Percentiles rank a stretch among this genome's conserved stretches.
These are phyloP conservation scores for Chlorophyllum brunneum DNA, from an alignment of 768 basidiomycete species.

Conservation along the genomic window DNA sequence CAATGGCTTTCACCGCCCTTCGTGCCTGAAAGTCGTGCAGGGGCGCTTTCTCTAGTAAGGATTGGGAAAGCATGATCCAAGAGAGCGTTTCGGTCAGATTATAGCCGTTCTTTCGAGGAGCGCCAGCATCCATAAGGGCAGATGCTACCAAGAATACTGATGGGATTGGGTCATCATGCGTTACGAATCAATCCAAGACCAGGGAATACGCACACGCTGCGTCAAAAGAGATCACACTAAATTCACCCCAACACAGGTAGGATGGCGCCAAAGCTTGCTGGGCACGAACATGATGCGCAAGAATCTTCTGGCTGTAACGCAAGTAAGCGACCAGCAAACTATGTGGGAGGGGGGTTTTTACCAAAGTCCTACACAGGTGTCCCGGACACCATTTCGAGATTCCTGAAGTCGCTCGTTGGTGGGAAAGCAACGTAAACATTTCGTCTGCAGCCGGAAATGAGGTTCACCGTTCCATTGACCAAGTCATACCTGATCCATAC, in stretches of 20 bases:
- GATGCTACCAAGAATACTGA: background rate
- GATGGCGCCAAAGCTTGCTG: background rate
- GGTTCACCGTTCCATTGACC: background rate
- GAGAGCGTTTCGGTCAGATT: background rate
- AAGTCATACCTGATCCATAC: background rate
- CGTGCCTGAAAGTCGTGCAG: background rate
- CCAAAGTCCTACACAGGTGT: background rate
- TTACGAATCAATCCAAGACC: background rate
- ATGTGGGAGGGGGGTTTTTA: background rate
- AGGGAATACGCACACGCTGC: background rate
- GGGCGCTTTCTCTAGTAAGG: background rate
- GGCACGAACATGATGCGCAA: background rate
- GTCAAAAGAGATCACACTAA: constrained; percentile 2
- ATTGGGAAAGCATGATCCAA: background rate
- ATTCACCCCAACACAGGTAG: background rate
- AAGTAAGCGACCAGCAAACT: background rate
- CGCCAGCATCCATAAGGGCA: background rate
- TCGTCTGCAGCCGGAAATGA: background rate
- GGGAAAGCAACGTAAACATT: background rate
- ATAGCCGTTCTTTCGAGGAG: background rate
- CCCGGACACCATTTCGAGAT: background rate
- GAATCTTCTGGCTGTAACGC: background rate
- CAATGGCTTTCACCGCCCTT: background rate
- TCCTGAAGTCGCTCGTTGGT: background rate
- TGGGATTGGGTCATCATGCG: background rate